Percentiles rank a stretch among this genome's conserved stretches.
These are phyloP conservation scores for Panicum miliaceum DNA, from an alignment of 176 grass and related monocot genomes.

Conservation along the genomic window DNA sequence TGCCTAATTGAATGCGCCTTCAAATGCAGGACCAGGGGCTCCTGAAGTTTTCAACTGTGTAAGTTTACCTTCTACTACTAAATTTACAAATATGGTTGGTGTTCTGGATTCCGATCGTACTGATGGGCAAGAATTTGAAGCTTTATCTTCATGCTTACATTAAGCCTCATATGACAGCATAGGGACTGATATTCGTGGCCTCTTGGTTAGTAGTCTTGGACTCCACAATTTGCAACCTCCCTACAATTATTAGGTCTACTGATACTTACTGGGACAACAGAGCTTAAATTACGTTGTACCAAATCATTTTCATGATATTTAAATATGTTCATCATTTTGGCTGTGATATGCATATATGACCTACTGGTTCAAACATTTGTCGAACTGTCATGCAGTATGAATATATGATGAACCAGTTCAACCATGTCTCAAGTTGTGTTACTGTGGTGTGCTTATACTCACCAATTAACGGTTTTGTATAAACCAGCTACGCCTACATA, in stretches of 20 bases:
- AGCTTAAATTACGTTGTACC: background rate
- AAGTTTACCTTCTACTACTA: slow-evolving; percentile 57
- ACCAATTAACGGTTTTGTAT: background rate
- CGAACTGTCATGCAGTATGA: background rate
- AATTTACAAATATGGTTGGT: background rate
- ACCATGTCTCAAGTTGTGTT: slow-evolving; percentile 10
- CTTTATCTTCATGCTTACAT: slow-evolving; percentile 18
- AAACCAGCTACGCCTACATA: background rate
- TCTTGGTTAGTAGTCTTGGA: background rate
- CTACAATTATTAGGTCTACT: slow-evolving; percentile 12
- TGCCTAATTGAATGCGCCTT: slow-evolving; percentile 31
- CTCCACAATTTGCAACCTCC: background rate
- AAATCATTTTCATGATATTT: background rate
- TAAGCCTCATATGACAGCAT: background rate
- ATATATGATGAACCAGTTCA: background rate
- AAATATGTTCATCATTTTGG: slow-evolving; percentile 6
- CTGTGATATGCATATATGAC: background rate
- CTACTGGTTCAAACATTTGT: background rate
- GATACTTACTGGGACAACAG: background rate
- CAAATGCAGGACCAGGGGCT: slow-evolving; percentile 87
- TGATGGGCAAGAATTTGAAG: background rate
- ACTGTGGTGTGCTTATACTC: background rate
- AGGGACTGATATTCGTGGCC: background rate
- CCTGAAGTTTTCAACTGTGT: slow-evolving; percentile 92
- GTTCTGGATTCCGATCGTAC: slow-evolving; percentile 23